Evolutionary conservation across 495 filamentous ascomycete genomes (phyloP).

Genomic region (Aspergillus funiculosus): DNA sequence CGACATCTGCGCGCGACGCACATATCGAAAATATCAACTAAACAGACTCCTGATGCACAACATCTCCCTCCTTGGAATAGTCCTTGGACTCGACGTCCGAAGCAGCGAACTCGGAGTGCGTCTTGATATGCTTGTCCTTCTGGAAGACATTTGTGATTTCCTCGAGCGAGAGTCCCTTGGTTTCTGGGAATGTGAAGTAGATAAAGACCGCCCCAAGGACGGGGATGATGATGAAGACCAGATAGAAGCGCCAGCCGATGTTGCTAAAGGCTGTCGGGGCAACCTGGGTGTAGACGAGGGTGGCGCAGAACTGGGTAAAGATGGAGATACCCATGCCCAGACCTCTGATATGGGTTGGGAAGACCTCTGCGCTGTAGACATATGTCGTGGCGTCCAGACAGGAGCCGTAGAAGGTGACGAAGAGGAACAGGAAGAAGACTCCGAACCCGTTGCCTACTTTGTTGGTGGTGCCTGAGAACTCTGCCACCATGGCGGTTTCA

Average conservation of each 20-base stretch:
- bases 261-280: slow-evolving; percentile 42
- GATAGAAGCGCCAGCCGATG: slow-evolving; percentile 44
- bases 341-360: slow-evolving; percentile 45
- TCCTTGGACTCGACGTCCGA: no score
- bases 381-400: slow-evolving; percentile 49
- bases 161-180: background rate
- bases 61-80: no score
- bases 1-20: no score
- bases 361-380: slow-evolving; percentile 47
- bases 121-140: no score
- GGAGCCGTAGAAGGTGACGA: slow-evolving; percentile 40
- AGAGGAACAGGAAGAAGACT: slow-evolving; percentile 46
- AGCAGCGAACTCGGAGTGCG: no score
- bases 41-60: no score
- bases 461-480: slow-evolving; percentile 41
- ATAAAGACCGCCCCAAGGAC: background rate
- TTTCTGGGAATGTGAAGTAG: background rate
- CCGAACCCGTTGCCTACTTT: slow-evolving; percentile 41
- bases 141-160: background rate
- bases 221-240: slow-evolving; percentile 35
- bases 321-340: slow-evolving; percentile 45
- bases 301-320: slow-evolving; percentile 39
- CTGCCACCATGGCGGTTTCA: slow-evolving; percentile 37
- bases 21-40: no score
- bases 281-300: slow-evolving; percentile 34